Base-by-base conservation (phyloP, 106 monocot genomes). In the Vanilla planifolia region DNA sequence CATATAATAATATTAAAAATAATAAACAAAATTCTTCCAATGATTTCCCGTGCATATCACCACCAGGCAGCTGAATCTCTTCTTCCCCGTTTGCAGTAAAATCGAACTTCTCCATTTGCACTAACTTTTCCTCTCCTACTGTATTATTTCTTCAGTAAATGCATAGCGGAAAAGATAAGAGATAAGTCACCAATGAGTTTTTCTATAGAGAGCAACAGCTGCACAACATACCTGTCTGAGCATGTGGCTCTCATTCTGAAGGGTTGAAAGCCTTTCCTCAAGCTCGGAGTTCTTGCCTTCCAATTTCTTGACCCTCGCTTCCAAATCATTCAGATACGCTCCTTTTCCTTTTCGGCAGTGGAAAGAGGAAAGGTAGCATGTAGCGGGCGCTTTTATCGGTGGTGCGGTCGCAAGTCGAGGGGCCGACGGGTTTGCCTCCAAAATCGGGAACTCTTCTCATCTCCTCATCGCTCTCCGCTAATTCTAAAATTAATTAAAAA, bases 241-340 rank as follows among this genome's bases (percentile, higher is more conserved):
- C 86, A 86, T 92, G 52, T 86, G 71, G 64, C 86, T 92, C 70
- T 92, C 92, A 64, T 92, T 92, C 66, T 86, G 83, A 4, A 86
- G 59, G 20, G 85, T 86, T 11, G 80, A 86, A 26, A 86, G 70
- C 21, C 57, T 70, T 58, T 81, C 80, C 60, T 80, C 85, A 13
- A 86, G 29, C 66, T 81, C 52, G 0, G 46, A 45, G 48, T 86
- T 86, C 10, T 43, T 71, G 34, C 63, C 51, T 5, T 68, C 56
- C 71, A 86, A 44, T 14, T 81, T 81, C 33, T 78, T 75, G 8
- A 70, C 77, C 62, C 40, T 77, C 17, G 44, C 41, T 46, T 86
- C 85, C 22, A 86, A 60, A 20, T 86, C 80, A 43, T 34, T 77
- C 56, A 77, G 33, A 57, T 86, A 81, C 20, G 56, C 74, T 86